Percentiles rank a stretch among this genome's conserved stretches.
These are phyloP conservation scores for Aspergillus ochraceoroseus DNA, from an alignment of 2,329 filamentous ascomycete genomes.

Conservation along the genomic window DNA sequence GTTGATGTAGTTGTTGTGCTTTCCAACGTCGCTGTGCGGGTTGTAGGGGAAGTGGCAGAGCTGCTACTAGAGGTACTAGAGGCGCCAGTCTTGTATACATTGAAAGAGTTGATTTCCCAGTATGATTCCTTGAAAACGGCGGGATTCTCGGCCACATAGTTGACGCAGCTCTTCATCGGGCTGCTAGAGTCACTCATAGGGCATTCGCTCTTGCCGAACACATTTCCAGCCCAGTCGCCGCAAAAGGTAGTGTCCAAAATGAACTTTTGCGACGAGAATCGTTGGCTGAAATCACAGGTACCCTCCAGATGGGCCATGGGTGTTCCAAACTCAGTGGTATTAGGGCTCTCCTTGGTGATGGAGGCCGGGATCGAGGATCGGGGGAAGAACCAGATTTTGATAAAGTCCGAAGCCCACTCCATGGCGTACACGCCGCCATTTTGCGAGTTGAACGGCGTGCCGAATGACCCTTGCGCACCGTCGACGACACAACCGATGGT, in stretches of 20 bases:
- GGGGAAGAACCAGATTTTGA: constrained; percentile 52
- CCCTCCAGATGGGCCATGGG: constrained; percentile 45
- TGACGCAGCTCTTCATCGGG: constrained; percentile 62
- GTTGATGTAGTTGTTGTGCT: background rate
- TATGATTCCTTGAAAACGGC: constrained; percentile 65
- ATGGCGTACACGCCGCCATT: constrained; percentile 50
- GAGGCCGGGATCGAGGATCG: constrained; percentile 45
- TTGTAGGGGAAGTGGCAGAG: constrained; percentile 6
- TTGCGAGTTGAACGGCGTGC: constrained; percentile 50
- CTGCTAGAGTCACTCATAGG: constrained; percentile 55
- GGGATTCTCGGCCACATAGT: constrained; percentile 68
- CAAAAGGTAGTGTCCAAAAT: constrained; percentile 53
- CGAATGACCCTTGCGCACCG: constrained; percentile 45
- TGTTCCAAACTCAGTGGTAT: constrained; percentile 45
- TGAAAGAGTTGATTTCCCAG: constrained; percentile 71
- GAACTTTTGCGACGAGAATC: constrained; percentile 42
- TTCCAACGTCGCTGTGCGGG: constrained; percentile 1
- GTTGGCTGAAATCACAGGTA: constrained; percentile 39
- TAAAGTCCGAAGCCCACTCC: constrained; percentile 44
- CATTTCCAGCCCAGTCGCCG: constrained; percentile 52
- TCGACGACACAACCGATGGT: constrained; percentile 41
- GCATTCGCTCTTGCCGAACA: constrained; percentile 49
- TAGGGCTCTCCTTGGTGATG: constrained; percentile 42
- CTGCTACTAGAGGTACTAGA: constrained; percentile 12
- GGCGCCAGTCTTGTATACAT: constrained; percentile 51